Evolutionary conservation across 495 filamentous ascomycete species (phyloP).

Genomic region (Podospora australis): DNA sequence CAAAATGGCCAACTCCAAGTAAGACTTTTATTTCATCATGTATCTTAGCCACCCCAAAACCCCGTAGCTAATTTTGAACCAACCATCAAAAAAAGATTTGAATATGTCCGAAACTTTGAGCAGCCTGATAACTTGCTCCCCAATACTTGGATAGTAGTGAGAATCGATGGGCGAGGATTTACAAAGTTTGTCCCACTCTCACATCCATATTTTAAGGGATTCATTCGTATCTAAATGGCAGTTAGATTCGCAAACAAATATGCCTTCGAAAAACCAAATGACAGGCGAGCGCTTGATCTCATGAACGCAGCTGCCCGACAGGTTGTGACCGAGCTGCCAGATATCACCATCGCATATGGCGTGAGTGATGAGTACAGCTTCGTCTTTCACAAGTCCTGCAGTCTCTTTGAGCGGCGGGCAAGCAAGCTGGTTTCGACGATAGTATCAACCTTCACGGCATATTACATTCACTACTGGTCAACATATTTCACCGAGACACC

Average conservation of each 20-base stretch:
- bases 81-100: too few species aligned
- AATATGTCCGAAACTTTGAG: constrained; percentile 90
- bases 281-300: constrained; percentile 75
- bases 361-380: constrained; percentile 95
- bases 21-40: constrained; percentile 1
- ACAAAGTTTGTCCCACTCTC: constrained; percentile 58
- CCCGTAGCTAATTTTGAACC: too few species aligned
- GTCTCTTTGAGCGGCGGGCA: constrained; percentile 78
- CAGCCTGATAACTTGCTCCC: constrained; percentile 70
- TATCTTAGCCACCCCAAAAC: neutral
- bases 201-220: neutral
- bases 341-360: constrained; percentile 83
- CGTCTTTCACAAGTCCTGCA: constrained; percentile 72
- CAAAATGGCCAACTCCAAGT: constrained; percentile 46
- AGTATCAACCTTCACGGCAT: constrained; percentile 86
- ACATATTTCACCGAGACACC: constrained; percentile 62
- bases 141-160: constrained; percentile 89
- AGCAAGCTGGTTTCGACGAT: constrained; percentile 89
- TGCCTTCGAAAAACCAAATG: constrained; percentile 85
- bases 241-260: constrained; percentile 72
- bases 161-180: constrained; percentile 88
- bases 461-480: constrained; percentile 79
- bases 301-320: constrained; percentile 88
- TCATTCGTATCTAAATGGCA: neutral
- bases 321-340: constrained; percentile 76